A percentile compares a stretch with the other conserved stretches of the same genome.
Conservation (phyloP, 2,329 filamentous ascomycete species). For the Periconia macrospinosa region DNA sequence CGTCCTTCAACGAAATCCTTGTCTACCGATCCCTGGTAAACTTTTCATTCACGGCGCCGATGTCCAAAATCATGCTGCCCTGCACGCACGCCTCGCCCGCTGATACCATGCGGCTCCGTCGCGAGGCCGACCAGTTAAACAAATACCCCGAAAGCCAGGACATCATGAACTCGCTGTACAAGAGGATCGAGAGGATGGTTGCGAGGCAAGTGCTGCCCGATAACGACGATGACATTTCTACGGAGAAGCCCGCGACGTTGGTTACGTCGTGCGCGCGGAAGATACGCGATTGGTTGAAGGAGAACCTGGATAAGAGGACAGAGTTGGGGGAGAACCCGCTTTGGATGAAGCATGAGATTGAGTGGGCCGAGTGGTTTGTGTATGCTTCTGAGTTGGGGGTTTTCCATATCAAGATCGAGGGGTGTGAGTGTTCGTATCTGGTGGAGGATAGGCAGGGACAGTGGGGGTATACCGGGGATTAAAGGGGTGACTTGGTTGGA, state of each 20-base stretch:
- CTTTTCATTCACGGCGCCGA: conserved; percentile 19
- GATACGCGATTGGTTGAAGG: conserved; percentile 20
- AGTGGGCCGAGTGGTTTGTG: conserved; percentile 26
- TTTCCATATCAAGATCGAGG: conserved; percentile 28
- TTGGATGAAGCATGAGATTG: conserved; percentile 24
- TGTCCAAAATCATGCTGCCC: conserved; percentile 10
- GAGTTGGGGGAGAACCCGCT: conserved; percentile 22
- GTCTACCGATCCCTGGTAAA: conserved; percentile 24
- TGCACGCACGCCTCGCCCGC: conserved; percentile 27
- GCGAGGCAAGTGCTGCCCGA: not conserved
- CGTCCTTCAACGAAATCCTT: conserved; percentile 24
- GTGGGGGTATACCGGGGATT: too few species aligned
- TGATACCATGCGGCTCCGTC: conserved; percentile 22
- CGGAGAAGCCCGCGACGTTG: too few species aligned
- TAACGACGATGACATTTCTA: too few species aligned
- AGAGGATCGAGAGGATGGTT: conserved; percentile 28
- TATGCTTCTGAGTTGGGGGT: conserved; percentile 24
- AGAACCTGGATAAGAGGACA: conserved; percentile 17
- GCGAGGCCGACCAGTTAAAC: conserved; percentile 19
- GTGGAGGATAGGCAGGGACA: too few species aligned
- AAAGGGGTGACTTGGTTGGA: too few species aligned
- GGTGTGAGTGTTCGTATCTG: conserved; percentile 28
- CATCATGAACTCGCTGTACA: conserved; percentile 16
- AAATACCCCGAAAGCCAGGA: conserved; percentile 20
- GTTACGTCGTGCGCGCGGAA: conserved; percentile 11